Percentiles rank a stretch among this genome's conserved stretches.
Evolutionary conservation across 306 rosid genomes (phyloP).

Genomic region (Quillaja saponaria): DNA sequence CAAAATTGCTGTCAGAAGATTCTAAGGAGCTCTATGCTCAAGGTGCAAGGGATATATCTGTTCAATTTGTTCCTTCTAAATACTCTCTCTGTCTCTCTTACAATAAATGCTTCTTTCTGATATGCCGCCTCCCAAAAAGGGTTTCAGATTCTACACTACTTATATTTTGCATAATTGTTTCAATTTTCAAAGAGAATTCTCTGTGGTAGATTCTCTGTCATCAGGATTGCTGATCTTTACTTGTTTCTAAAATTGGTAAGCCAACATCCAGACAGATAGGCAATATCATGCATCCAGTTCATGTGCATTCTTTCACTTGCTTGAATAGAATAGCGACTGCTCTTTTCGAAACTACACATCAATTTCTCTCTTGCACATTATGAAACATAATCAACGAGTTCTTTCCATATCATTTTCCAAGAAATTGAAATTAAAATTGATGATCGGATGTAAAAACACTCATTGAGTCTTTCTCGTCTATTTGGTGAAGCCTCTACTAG

Average conservation of each 20-base stretch:
- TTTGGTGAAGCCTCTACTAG: constrained; percentile 39
- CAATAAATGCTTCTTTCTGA: not conserved
- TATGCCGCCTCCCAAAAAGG: not conserved
- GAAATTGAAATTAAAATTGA: constrained; percentile 1
- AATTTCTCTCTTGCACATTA: constrained; percentile 12
- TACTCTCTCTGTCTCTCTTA: too few relatives aligned
- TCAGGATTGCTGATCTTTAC: not conserved
- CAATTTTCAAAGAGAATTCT: not conserved
- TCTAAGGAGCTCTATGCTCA: constrained; percentile 40
- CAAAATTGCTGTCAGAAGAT: constrained; percentile 28
- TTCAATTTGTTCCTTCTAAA: not conserved
- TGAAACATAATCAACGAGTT: not conserved
- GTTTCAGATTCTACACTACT: not conserved
- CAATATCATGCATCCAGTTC: too few relatives aligned
- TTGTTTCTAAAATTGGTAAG: not conserved
- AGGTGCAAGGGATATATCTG: constrained; percentile 40
- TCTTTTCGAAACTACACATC: too few relatives aligned
- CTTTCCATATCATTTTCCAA: not conserved
- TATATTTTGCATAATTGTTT: too few relatives aligned
- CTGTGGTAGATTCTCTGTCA: not conserved
- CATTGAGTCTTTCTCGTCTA: constrained; percentile 11
- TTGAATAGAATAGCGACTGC: too few relatives aligned
- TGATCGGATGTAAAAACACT: not conserved
- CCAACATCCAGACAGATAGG: too few relatives aligned
- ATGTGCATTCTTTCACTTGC: too few relatives aligned